Percentiles rank a stretch among this genome's conserved stretches.
phyloP scores from a whole-genome alignment of 768 basidiomycete species.

The Austroboletus eburneus region DNA sequence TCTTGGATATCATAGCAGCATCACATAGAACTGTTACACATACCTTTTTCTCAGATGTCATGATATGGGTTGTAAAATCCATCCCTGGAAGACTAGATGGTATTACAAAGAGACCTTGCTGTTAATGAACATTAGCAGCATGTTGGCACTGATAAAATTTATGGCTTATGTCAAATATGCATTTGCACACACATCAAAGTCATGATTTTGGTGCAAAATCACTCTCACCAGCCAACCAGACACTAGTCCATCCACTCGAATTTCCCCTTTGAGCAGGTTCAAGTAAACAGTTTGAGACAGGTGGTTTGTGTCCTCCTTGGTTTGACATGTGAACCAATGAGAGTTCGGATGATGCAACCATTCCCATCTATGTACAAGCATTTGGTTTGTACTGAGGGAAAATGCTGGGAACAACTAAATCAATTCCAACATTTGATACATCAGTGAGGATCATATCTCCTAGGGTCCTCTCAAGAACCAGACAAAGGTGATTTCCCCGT shows the following conservation, averaged over 20 bases:
- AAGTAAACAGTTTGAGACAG: not conserved
- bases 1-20: not conserved
- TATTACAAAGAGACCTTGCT: not conserved
- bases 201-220: conserved; percentile 6
- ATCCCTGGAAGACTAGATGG: not conserved
- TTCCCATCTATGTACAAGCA: conserved; percentile 9
- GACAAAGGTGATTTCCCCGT: conserved; percentile 22
- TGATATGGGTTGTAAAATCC: conserved; percentile 12
- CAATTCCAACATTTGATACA: conserved; percentile 5
- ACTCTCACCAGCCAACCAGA: conserved; percentile 7
- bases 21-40: not conserved
- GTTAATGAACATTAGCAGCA: not conserved
- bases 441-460: not conserved
- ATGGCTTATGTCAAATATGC: not conserved
- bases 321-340: conserved; percentile 14
- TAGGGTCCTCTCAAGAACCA: conserved; percentile 12
- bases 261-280: conserved; percentile 15
- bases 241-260: conserved; percentile 20
- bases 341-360: not conserved
- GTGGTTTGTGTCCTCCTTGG: not conserved
- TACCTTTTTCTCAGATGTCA: conserved; percentile 10
- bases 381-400: conserved; percentile 6
- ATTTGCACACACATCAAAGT: not conserved
- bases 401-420: conserved; percentile 9
- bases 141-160: not conserved